Percentiles rank a stretch among this genome's conserved stretches.
Conservation (phyloP, 1,284 basidiomycete genomes). For the Cryptococcus maquisensis region DNA sequence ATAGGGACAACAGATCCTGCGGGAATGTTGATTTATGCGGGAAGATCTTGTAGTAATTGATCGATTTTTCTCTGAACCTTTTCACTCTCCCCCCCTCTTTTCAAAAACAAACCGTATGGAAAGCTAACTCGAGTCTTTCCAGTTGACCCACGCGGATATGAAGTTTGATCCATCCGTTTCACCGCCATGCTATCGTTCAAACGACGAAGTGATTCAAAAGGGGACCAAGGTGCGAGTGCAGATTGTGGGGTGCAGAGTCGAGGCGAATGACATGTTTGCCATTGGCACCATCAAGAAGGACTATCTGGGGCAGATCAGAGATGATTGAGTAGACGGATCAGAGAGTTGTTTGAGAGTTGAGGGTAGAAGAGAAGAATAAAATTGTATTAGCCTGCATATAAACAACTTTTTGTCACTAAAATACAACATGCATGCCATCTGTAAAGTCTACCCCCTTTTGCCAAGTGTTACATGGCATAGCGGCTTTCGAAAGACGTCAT, state of each 20-base stretch:
- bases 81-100: constrained; percentile 1
- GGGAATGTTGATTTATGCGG: constrained; percentile 47
- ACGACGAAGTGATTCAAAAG: constrained; percentile 90
- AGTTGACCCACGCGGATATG: constrained; percentile 91
- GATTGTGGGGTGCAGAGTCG: constrained; percentile 93
- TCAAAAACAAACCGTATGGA: not conserved
- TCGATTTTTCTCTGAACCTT: constrained; percentile 37
- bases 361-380: not conserved
- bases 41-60: constrained; percentile 51
- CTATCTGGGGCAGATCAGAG: constrained; percentile 73
- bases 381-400: not conserved
- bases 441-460: not conserved
- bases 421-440: not conserved
- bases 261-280: constrained; percentile 96
- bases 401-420: not conserved
- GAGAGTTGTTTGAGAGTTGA: not conserved
- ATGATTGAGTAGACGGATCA: constrained; percentile 28
- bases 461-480: constrained; percentile 25
- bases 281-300: constrained; percentile 94
- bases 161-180: constrained; percentile 89
- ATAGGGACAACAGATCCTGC: constrained; percentile 39
- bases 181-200: constrained; percentile 83
- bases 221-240: constrained; percentile 88
- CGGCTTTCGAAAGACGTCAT: constrained; percentile 29
- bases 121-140: constrained; percentile 11